phyloP scores from a whole-genome alignment of 495 filamentous ascomycete genomes.

The Penicillium psychrofluorescens region DNA sequence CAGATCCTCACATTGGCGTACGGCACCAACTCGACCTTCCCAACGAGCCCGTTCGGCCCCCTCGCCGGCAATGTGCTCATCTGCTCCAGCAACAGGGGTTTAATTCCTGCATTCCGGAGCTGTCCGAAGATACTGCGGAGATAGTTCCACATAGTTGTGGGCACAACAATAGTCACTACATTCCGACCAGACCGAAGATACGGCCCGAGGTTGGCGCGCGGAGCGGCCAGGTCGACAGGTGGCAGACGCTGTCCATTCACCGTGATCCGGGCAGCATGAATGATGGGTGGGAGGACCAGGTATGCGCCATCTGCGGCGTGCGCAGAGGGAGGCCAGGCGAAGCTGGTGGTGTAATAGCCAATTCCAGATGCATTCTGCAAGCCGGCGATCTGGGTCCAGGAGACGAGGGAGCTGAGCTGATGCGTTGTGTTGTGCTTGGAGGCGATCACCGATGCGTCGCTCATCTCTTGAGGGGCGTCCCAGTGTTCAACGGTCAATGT shows the following conservation, averaged over 20 bases:
- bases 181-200: slow-evolving; percentile 12
- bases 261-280: slow-evolving; percentile 6
- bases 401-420: slow-evolving; percentile 17
- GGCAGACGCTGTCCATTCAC: slow-evolving; percentile 14
- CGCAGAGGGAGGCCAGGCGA: slow-evolving; percentile 24
- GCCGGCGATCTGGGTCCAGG: slow-evolving; percentile 45
- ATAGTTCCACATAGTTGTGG: slow-evolving; percentile 22
- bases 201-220: slow-evolving; percentile 6
- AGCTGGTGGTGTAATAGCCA: slow-evolving; percentile 43
- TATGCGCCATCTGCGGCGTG: slow-evolving; percentile 14
- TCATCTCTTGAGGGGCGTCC: slow-evolving; percentile 25
- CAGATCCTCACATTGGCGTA: slow-evolving; percentile 1
- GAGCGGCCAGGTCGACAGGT: slow-evolving; percentile 11
- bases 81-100: not conserved
- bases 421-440: slow-evolving; percentile 24
- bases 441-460: slow-evolving; percentile 14
- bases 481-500: slow-evolving; percentile 33
- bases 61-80: not conserved
- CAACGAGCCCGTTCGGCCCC: slow-evolving; percentile 10
- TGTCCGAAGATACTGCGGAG: slow-evolving; percentile 10
- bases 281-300: slow-evolving; percentile 9
- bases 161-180: slow-evolving; percentile 8
- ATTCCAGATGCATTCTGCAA: slow-evolving; percentile 57
- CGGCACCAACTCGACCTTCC: slow-evolving; percentile 6
- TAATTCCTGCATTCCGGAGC: not conserved